phyloP scores from a whole-genome alignment of 176 grass and related monocot genomes.

The Neostapfia colusana region DNA sequence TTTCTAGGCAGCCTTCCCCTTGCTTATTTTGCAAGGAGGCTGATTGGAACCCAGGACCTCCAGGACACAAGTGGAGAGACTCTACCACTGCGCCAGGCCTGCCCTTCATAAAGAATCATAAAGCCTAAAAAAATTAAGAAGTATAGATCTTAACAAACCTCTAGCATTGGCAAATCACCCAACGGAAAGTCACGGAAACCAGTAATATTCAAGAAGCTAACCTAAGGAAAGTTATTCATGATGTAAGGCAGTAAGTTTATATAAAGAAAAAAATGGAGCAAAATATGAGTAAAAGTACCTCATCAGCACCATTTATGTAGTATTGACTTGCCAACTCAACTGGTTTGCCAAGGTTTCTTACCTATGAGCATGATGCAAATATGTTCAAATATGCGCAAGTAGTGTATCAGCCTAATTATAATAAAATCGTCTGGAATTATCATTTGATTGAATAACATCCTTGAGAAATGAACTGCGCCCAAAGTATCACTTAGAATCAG shows the following conservation, averaged over 20 bases:
- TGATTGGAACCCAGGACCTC: too few relatives aligned
- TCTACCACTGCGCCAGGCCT: too few relatives aligned
- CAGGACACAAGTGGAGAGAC: too few relatives aligned
- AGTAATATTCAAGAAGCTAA: slow-evolving; percentile 99
- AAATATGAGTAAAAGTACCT: slow-evolving; percentile 54
- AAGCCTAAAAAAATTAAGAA: background rate
- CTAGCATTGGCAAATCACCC: slow-evolving; percentile 96
- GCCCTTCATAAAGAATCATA: slow-evolving; percentile 3
- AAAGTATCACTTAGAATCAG: background rate
- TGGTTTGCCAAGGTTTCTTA: slow-evolving; percentile 98
- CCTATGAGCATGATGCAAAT: slow-evolving; percentile 48
- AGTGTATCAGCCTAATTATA: slow-evolving; percentile 16
- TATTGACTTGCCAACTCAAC: slow-evolving; percentile 97
- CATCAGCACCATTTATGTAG: slow-evolving; percentile 93
- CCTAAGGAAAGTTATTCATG: slow-evolving; percentile 48
- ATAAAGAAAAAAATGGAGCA: slow-evolving; percentile 21
- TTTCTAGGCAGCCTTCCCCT: too few relatives aligned
- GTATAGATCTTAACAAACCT: slow-evolving; percentile 63
- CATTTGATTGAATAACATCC: background rate
- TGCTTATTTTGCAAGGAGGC: too few relatives aligned
- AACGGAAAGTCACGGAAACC: slow-evolving; percentile 97
- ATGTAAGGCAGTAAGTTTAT: slow-evolving; percentile 34
- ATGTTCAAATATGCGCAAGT: slow-evolving; percentile 15
- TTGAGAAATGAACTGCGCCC: slow-evolving; percentile 22
- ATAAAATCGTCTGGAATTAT: background rate